Evolutionary conservation across 1,284 basidiomycete genomes (phyloP).

Genomic region (Golubevia pallescens): DNA sequence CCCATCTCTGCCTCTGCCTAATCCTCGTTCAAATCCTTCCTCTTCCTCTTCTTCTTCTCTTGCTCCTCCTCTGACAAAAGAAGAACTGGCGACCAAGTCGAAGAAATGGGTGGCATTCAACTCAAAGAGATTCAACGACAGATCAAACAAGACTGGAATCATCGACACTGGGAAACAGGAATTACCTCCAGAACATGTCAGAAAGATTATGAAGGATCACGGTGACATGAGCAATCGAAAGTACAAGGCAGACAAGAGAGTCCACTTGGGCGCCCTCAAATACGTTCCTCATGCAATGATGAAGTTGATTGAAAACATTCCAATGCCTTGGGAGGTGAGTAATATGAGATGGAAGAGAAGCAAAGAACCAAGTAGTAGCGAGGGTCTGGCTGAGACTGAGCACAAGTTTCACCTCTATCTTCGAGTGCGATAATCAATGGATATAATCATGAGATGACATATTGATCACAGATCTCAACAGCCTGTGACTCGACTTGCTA

Average conservation of each 20-base stretch:
- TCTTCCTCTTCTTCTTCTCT: not conserved
- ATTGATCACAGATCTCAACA: no score
- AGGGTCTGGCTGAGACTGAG: no score
- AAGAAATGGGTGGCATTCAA: slow-evolving; percentile 61
- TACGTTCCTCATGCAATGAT: slow-evolving; percentile 64
- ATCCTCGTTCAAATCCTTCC: not conserved
- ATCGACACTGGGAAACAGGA: slow-evolving; percentile 64
- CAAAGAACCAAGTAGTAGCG: no score
- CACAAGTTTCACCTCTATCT: no score
- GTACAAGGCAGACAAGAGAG: slow-evolving; percentile 60
- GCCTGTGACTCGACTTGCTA: no score
- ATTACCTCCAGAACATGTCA: slow-evolving; percentile 60
- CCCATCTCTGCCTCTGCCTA: not conserved
- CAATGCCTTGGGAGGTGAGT: slow-evolving; percentile 60
- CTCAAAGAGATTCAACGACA: slow-evolving; percentile 54
- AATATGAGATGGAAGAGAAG: no score
- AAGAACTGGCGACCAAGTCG: slow-evolving; percentile 51
- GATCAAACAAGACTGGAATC: slow-evolving; percentile 56
- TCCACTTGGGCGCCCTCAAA: slow-evolving; percentile 63
- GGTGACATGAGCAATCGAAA: slow-evolving; percentile 64
- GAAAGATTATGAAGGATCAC: slow-evolving; percentile 64
- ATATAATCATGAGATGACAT: no score
- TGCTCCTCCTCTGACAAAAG: slow-evolving; percentile 26
- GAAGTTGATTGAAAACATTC: slow-evolving; percentile 63
- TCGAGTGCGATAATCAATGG: no score